These are phyloP conservation scores for Talaromyces marneffei DNA, from an alignment of 2,329 filamentous ascomycete genomes.

Conservation along the genomic window DNA sequence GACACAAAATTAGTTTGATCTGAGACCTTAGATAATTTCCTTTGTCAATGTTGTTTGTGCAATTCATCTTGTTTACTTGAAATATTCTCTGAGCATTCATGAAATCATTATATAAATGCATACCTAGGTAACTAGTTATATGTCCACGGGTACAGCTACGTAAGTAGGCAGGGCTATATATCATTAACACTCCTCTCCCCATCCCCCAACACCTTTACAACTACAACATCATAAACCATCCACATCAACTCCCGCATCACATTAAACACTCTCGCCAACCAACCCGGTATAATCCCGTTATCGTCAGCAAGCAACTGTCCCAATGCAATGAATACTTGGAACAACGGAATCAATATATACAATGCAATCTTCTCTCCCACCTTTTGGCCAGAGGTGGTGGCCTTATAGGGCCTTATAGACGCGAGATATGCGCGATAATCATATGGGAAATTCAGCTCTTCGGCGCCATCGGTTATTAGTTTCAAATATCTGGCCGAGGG, in stretches of 20 bases:
- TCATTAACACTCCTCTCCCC: slow-evolving; percentile 58
- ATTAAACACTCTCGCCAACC: slow-evolving; percentile 53
- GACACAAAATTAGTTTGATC: slow-evolving; percentile 15
- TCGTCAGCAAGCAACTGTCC: slow-evolving; percentile 51
- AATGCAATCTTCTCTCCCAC: slow-evolving; percentile 62
- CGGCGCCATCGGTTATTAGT: slow-evolving; percentile 70
- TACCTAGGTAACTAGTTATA: neutral
- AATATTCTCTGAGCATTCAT: neutral
- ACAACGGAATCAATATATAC: slow-evolving; percentile 51
- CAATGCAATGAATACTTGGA: slow-evolving; percentile 50
- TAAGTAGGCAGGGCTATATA: neutral
- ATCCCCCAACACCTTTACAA: slow-evolving; percentile 70
- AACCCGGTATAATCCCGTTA: slow-evolving; percentile 61
- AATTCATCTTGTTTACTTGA: neutral
- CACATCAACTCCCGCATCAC: slow-evolving; percentile 55
- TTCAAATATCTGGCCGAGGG: slow-evolving; percentile 77
- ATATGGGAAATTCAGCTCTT: slow-evolving; percentile 70
- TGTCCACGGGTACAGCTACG: too few relatives aligned
- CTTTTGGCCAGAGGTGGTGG: slow-evolving; percentile 61
- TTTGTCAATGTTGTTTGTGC: slow-evolving; percentile 9
- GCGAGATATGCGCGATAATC: slow-evolving; percentile 72
- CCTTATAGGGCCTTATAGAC: slow-evolving; percentile 62
- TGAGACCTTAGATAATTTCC: slow-evolving; percentile 16
- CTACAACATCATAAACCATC: slow-evolving; percentile 58
- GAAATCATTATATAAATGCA: neutral